Evolutionary conservation across 2,329 filamentous ascomycete genomes (phyloP), one percentile per base, ranked within the genome.

Genomic region (Paraconiothyrium sp.): DNA sequence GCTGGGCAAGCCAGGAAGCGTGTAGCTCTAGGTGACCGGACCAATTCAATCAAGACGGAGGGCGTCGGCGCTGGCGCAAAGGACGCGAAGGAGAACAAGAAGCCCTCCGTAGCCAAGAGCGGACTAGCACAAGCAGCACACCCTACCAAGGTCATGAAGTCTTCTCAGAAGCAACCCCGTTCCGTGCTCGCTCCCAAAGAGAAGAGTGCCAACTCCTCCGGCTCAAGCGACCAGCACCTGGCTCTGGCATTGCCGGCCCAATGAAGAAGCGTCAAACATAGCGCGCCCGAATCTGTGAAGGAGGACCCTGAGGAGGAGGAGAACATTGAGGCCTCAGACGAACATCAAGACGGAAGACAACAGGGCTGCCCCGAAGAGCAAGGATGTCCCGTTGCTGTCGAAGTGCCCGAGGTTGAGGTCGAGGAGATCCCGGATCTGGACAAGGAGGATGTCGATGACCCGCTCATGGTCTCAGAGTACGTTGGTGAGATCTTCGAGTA

Each of bases 401-500:
- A 59, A 5, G 66, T 69, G 48, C 30, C 41, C 32, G 76, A 74
- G 56, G 65, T 63, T 24, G 79, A 62, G 37, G 76, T 78, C 52
- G 69, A 80, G 41, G 65, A 64, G 10, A 76, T 84, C 24, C 72
- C 76, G 1, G 85, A 95, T 71, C 85, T 97, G 34, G 95, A 98
- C 75, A 85, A 84, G 54, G 95, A 98, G 78, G 95, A 99, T 72
- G 78, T 91, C 54, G 93, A 97, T 69, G 95, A 99, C 75, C 96
- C 96, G 30, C 85, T 97, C 72, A 98, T 99, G 95, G 95, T 96
- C 67, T 93, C 95, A 55, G 95, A 98, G 79, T 99, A 99, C 74
- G 94, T 97, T 54, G 90, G 90, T 62, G 95, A 99, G 76, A 98
- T 99, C 76, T 98, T 98, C 76, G 93, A 97, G 69, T 98, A 99